phyloP scores from a whole-genome alignment of 2,329 filamentous ascomycete species.

The Fusarium sp. region DNA sequence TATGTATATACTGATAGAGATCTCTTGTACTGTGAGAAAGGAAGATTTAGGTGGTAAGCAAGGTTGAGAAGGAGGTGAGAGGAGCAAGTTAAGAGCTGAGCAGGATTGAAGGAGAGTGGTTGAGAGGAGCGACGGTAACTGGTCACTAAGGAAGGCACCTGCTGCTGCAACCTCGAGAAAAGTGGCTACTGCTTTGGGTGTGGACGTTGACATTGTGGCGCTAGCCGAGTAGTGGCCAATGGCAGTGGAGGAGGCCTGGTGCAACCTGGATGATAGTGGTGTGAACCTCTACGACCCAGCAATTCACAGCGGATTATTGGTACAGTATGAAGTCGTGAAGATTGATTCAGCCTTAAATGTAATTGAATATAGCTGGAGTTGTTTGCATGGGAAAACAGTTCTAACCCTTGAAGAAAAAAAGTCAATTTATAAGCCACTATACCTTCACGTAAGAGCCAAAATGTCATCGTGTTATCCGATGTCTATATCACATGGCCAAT shows the following conservation, averaged over 20 bases:
- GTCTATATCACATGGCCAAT: neutral
- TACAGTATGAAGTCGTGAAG: neutral
- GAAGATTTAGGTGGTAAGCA: neutral
- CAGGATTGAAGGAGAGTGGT: slow-evolving; percentile 19
- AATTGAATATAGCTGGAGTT: neutral
- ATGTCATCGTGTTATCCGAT: neutral
- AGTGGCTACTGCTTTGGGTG: slow-evolving; percentile 22
- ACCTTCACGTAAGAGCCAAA: neutral
- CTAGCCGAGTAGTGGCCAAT: slow-evolving; percentile 19
- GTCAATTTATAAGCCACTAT: neutral
- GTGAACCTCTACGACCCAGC: neutral
- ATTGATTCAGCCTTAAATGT: too few species aligned
- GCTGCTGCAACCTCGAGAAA: slow-evolving; percentile 22
- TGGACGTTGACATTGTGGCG: slow-evolving; percentile 19
- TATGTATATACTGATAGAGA: neutral
- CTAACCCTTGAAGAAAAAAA: too few species aligned
- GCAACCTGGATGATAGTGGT: neutral
- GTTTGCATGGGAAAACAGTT: neutral
- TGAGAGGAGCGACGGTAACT: slow-evolving; percentile 21
- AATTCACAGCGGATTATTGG: neutral
- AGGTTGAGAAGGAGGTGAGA: slow-evolving; percentile 17
- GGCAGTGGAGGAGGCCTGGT: neutral
- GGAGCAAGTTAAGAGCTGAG: slow-evolving; percentile 11
- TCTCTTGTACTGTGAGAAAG: neutral
- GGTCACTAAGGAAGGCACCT: slow-evolving; percentile 30